Conservation (phyloP, 1,139 yeast species). For the Nematodospora anomalae region DNA sequence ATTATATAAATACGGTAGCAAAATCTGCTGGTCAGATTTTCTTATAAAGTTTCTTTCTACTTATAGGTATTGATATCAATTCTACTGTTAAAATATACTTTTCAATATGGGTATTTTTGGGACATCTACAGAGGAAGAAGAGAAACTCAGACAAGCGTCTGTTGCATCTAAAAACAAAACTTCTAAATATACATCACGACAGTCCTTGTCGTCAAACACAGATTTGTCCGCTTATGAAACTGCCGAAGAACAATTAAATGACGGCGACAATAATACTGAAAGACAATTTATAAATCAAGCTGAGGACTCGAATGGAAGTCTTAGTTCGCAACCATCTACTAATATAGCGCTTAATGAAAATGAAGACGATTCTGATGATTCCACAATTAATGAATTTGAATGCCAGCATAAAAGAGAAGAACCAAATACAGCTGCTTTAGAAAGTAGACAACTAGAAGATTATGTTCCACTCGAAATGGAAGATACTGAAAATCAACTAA, state of each 20-base stretch:
- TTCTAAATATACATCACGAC: slow-evolving; percentile 11
- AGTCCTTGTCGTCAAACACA: slow-evolving; percentile 20
- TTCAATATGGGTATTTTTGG: slow-evolving; percentile 32
- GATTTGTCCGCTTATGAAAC: slow-evolving; percentile 35
- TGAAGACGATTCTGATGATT: slow-evolving; percentile 4
- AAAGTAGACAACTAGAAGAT: slow-evolving; percentile 1
- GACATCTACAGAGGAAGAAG: slow-evolving; percentile 38
- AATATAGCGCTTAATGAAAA: not conserved
- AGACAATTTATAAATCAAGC: not conserved
- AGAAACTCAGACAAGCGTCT: slow-evolving; percentile 37
- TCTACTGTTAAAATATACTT: too few relatives aligned
- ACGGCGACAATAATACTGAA: not conserved
- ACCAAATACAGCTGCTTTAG: slow-evolving; percentile 3
- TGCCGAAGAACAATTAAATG: slow-evolving; percentile 29
- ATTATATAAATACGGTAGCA: too few relatives aligned
- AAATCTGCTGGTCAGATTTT: too few relatives aligned
- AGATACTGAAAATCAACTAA: slow-evolving; percentile 16
- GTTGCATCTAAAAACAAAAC: slow-evolving; percentile 9
- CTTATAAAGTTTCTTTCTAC: too few relatives aligned
- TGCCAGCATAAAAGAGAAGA: not conserved
- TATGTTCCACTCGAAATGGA: slow-evolving; percentile 1
- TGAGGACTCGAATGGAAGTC: not conserved
- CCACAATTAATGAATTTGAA: slow-evolving; percentile 3
- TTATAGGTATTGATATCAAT: too few relatives aligned
- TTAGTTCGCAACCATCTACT: not conserved